Evolutionary conservation across 805 yeast genomes (phyloP).

Genomic region (Schwanniomyces polymorphus): DNA sequence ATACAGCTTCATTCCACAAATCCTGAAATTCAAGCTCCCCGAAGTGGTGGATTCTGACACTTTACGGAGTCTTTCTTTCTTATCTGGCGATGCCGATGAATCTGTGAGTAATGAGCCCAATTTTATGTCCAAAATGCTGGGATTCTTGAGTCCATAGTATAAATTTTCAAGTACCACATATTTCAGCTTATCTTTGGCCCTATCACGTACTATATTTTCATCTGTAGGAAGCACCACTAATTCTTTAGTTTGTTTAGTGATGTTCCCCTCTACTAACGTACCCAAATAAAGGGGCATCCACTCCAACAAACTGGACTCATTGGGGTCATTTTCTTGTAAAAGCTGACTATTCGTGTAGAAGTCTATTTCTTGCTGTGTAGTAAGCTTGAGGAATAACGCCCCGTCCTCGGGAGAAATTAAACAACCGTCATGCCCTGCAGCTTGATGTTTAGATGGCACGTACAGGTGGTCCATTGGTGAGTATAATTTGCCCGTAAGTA

Average conservation of each 20-base stretch:
- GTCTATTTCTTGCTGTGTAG: constrained; percentile 64
- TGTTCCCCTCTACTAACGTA: constrained; percentile 46
- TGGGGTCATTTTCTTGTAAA: constrained; percentile 16
- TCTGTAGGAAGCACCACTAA: constrained; percentile 4
- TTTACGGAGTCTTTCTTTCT: constrained; percentile 54
- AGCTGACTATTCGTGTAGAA: constrained; percentile 55
- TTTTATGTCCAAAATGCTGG: constrained; percentile 81
- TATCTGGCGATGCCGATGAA: constrained; percentile 52
- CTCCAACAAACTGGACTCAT: constrained; percentile 29
- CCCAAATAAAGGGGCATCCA: constrained; percentile 73
- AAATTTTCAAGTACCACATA: constrained; percentile 74
- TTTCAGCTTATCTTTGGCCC: constrained; percentile 7
- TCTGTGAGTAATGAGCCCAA: constrained; percentile 76
- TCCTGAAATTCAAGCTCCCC: constrained; percentile 70
- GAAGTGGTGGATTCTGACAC: constrained; percentile 79
- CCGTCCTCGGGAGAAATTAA: constrained; percentile 59
- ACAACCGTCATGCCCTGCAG: constrained; percentile 92
- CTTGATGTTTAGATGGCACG: constrained; percentile 53
- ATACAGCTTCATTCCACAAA: constrained; percentile 83
- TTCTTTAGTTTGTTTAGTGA: constrained; percentile 2
- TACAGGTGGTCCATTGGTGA: neutral
- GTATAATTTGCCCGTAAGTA: neutral
- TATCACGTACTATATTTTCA: constrained; percentile 5
- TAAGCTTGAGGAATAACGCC: constrained; percentile 69
- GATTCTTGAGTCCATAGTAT: constrained; percentile 57